Evolutionary conservation across 2,329 filamentous ascomycete species (phyloP), one percentile per base, ranked within the genome.

Genomic region (Verticillium nonalfalfae): DNA sequence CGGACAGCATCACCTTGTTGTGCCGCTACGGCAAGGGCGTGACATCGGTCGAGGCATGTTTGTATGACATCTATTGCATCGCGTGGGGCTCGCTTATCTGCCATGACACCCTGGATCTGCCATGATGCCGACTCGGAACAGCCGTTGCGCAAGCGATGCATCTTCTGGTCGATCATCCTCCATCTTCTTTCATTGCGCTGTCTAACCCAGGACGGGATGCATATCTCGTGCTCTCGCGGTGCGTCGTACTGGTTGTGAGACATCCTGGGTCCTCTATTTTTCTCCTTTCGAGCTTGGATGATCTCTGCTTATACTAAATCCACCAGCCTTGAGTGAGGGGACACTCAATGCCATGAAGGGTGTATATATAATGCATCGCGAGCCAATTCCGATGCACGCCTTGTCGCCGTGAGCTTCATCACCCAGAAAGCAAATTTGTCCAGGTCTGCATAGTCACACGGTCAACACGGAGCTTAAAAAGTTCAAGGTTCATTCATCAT

Each of bases 1-100:
- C 63, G 65, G 68, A 66, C 3, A 69, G 57, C 3, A 67, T 54
- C 55, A 9, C 9, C 14, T 5, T 18, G 34, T 5, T 18, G 34
- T 11, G 33, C 52, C 21, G 14, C 3, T 21, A 7, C n/a, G 21
- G 40, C 52, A 38, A 57, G 14, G 7, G 21, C 5, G 21, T 21
- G 52, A 18, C 38, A 59, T 15, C 56, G 52, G 15, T 36, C 31
- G n/a, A 62, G 60, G 57, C 57, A 59, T 14, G 14, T 7, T 40
- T n/a, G 39, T 15, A 40, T 18, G 2, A 40, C 39, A n/a, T 40
- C 14, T 15, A 40, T 11, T 15, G 39, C 39, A 7, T 40, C 39
- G 14, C 5, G 13, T 15, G 39, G 39, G 39, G 39, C 14, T 40
- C 15, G 39, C 13, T 40, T 40, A 7, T n/a, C 39, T n/a, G 39